Evolutionary conservation across 148 eudicot genomes (phyloP).

Genomic region (Beta vulgaris): DNA sequence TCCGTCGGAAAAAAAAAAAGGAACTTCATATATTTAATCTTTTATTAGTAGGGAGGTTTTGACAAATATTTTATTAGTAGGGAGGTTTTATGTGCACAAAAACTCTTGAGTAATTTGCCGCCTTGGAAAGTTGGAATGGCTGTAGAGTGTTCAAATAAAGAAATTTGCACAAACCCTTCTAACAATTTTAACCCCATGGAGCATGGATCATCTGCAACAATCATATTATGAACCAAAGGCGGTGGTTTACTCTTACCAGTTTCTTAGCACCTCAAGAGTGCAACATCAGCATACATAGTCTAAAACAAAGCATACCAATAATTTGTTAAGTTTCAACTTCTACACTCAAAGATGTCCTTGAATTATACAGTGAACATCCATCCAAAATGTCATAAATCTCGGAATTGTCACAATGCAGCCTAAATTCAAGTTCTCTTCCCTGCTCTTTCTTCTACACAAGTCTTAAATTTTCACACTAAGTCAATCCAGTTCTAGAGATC

Average conservation of each 20-base stretch:
- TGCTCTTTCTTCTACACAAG: background rate
- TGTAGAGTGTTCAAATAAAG: no score
- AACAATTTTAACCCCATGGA: no score
- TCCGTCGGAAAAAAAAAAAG: no score
- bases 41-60: no score
- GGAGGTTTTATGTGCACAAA: no score
- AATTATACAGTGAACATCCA: background rate
- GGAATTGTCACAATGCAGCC: background rate
- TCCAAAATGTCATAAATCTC: background rate
- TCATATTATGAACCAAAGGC: no score
- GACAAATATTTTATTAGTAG: no score
- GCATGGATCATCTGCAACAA: no score
- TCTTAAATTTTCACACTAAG: background rate
- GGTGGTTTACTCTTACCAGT: background rate
- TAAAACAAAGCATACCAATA: background rate
- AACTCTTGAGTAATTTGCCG: no score
- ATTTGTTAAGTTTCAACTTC: background rate
- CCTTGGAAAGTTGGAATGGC: no score
- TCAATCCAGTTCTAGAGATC: background rate
- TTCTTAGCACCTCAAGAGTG: background rate
- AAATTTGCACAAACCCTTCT: no score
- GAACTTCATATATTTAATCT: no score
- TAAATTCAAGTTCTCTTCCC: conserved; percentile 1
- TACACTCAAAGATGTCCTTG: background rate
- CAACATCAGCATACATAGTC: background rate